These are phyloP conservation scores for Limtongia smithiae DNA, from an alignment of 805 yeast species.

Conservation along the genomic window DNA sequence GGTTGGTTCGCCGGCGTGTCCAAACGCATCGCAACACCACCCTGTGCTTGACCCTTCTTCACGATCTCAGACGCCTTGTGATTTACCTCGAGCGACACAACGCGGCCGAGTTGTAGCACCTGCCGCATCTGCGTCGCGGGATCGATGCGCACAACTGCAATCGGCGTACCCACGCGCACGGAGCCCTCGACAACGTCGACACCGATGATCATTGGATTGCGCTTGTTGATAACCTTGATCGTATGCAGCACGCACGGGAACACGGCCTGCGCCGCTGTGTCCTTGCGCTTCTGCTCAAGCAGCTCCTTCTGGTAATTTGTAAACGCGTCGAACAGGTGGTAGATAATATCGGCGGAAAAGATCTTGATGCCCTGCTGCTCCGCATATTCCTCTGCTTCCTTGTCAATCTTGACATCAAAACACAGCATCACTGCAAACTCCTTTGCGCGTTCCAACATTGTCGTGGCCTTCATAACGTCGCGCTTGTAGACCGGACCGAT, in stretches of 20 bases:
- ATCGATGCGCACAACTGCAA: conserved; percentile 86
- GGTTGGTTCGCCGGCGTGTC: conserved; percentile 90
- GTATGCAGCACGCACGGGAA: conserved; percentile 96
- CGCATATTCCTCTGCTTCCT: conserved; percentile 98
- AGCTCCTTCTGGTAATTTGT: conserved; percentile 86
- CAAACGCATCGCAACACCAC: conserved; percentile 98
- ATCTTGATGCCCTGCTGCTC: conserved; percentile 86
- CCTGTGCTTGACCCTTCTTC: conserved; percentile 91
- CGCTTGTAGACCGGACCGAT: conserved; percentile 97
- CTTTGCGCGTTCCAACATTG: conserved; percentile 95
- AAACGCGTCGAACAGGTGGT: conserved; percentile 93
- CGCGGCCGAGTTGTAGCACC: conserved; percentile 74
- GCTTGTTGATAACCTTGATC: conserved; percentile 92
- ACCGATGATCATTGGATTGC: conserved; percentile 99
- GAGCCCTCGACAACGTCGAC: conserved; percentile 94
- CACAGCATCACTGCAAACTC: conserved; percentile 97
- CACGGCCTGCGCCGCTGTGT: conserved; percentile 80
- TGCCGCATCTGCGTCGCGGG: conserved; percentile 76
- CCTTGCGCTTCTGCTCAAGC: conserved; percentile 85
- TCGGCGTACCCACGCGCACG: conserved; percentile 88
- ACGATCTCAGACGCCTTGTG: conserved; percentile 78
- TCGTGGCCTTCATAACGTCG: conserved; percentile 95
- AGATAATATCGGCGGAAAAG: conserved; percentile 94
- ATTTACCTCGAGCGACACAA: conserved; percentile 90
- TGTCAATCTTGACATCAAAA: conserved; percentile 95